Base-by-base conservation (phyloP, 306 rosid genomes). In the Potentilla sterilis region DNA sequence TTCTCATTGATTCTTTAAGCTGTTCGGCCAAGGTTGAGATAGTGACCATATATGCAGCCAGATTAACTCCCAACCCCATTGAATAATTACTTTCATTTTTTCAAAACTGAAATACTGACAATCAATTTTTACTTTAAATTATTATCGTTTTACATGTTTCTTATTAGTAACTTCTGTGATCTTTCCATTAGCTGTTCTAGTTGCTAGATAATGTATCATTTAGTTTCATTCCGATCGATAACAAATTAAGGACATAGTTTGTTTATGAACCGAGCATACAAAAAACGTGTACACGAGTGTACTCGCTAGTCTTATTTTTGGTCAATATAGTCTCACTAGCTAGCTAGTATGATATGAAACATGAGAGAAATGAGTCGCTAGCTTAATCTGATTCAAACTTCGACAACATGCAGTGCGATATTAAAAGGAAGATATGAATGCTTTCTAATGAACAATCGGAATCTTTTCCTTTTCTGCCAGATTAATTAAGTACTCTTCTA, bases 321-420 rank as follows among this genome's bases (percentile, higher is more conserved):
- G 75, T 72, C 75, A 54, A 54, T 40, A 38, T 12, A 21, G 75
- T 38, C 21, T 41, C 14, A 48, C 65, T 40, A 22, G 66, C 51
- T 37, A 21, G 61, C 41, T 6, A 24, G 40, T 28, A 35, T 28
- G 28, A 28, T 28, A 28, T 28, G 28, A 28, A 28, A 28, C 28
- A 32, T 9, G 37, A 2, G 7, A 69, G 44, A n/a, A 9, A 67
- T 11, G 35, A 42, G 32, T 3, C 54, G 19, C 8, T 3, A 38
- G 19, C 8, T 40, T 42, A 0, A 22, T 57, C 24, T 57, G 64
- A 52, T 21, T 42, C 71, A 41, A 67, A 42, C 71, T 41, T 67
- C 11, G 51, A 67, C 7, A n/a, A 42, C 9, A 28, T 28, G 28
- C 28, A 42, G 37, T 42, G 46, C 6, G 34, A 40, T 13, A 1